These are phyloP conservation scores for Auricularia auricula-judae DNA, from an alignment of 768 basidiomycete genomes.

Conservation along the genomic window DNA sequence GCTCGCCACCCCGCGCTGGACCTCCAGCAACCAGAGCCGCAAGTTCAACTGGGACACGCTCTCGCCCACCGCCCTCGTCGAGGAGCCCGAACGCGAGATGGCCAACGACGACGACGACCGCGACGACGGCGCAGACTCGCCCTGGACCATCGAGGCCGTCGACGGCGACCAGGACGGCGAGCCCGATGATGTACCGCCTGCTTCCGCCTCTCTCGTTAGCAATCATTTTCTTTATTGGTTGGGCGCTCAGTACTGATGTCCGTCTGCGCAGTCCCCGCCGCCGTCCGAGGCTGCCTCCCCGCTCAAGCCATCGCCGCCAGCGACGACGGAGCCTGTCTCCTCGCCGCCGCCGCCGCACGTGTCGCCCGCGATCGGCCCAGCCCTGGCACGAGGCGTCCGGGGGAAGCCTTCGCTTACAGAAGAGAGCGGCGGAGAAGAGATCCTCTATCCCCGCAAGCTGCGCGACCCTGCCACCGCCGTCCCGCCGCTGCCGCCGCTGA, in stretches of 20 bases:
- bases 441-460: constrained; percentile 67
- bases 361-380: constrained; percentile 33
- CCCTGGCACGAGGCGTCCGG: constrained; percentile 4
- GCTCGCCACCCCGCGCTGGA: constrained; percentile 92
- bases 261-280: background rate
- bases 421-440: constrained; percentile 86
- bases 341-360: constrained; percentile 19
- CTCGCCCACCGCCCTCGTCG: background rate
- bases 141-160: constrained; percentile 81
- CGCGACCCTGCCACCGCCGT: constrained; percentile 14
- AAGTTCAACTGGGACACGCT: constrained; percentile 3
- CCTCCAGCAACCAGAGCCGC: constrained; percentile 32
- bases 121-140: constrained; percentile 58
- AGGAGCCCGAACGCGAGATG: constrained; percentile 14
- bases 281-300: background rate
- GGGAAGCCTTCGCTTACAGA: constrained; percentile 53
- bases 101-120: constrained; percentile 24
- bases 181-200: constrained; percentile 42
- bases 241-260: constrained; percentile 5
- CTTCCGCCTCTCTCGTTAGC: background rate
- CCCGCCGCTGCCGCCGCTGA: constrained; percentile 13
- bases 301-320: background rate
- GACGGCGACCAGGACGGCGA: constrained; percentile 58
- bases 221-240: constrained; percentile 13
- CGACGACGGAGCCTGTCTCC: background rate